Base-by-base conservation (phyloP, 179 eudicot genomes). In the Silene noctiflora region DNA sequence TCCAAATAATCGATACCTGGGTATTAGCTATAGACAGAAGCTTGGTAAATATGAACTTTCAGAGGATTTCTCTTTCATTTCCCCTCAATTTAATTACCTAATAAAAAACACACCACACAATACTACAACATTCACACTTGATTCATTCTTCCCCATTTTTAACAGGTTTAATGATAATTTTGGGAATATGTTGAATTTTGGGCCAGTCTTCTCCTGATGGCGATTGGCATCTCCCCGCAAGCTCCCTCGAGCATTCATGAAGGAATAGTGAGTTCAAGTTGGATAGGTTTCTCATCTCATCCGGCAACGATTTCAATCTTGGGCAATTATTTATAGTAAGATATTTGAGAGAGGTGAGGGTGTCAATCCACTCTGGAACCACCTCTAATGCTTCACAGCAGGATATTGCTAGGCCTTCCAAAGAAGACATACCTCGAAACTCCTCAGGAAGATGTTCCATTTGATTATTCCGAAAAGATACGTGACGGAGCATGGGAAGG, bases 331-430 rank as follows among this genome's bases (percentile, higher is more conserved):
- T 0, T 21, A 78, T 51, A 4, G 0, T 0, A 35, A 78, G 27
- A 5, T 0, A 0, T 1, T 5, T 24, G 22, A 78, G 81, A 21
- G 75, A 71, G 64, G 71, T 77, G 3, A 73, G 73, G n/a, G 19
- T 72, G 48, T 24, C 77, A 55, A 78, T 78, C 77, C 77, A 73
- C 29, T 72, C 60, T 73, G 73, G 77, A 4, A 78, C 4, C 33
- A 4, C 72, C 13, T 33, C 33, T 5, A 77, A 8, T 5, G 62
- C n/a, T 29, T 20, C 1, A 64, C 71, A 46, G 4, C 4, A 29
- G 4, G 0, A 3, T 29, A 1, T 1, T 0, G 0, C 4, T 14
- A 77, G 63, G 0, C 6, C 0, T 77, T 62, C 39, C 6, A 77
- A 20, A n/a, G 42, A 20, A 1, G 76, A 63, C 22, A 29, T n/a